A percentile compares a stretch with the other conserved stretches of the same genome.
Evolutionary conservation across 192 early-diverging fungal species (phyloP).

Genomic region (Backusella tuberculispora): DNA sequence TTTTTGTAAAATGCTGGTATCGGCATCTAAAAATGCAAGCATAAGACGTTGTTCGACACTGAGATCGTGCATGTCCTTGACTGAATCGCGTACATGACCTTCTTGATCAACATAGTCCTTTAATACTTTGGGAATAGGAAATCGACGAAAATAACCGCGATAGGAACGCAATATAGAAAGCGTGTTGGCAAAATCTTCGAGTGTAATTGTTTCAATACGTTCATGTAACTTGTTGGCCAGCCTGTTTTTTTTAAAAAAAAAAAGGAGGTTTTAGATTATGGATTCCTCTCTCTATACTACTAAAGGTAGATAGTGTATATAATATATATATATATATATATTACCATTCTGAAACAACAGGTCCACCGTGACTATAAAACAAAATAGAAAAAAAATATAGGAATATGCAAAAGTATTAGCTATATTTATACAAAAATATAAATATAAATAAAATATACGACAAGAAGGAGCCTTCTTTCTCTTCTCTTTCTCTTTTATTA

Average conservation of each 20-base stretch:
- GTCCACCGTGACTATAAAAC: conserved; percentile 39
- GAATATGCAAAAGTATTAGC: not conserved
- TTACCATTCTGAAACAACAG: conserved; percentile 44
- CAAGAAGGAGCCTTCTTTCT: not conserved
- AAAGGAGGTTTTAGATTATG: not conserved
- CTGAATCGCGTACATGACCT: conserved; percentile 8
- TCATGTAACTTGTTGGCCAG: conserved; percentile 55
- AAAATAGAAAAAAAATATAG: not conserved
- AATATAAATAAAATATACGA: not conserved
- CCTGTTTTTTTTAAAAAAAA: conserved; percentile 23
- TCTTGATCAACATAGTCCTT: conserved; percentile 25
- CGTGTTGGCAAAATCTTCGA: conserved; percentile 43
- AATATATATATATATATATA: not conserved
- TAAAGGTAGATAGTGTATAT: not conserved
- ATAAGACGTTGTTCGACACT: conserved; percentile 72
- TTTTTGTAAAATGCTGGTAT: conserved; percentile 47
- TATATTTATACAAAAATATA: not conserved
- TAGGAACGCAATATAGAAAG: conserved; percentile 44
- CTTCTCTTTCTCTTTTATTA: not conserved
- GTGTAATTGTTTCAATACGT: conserved; percentile 46
- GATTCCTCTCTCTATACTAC: not conserved
- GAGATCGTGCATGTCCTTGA: conserved; percentile 31
- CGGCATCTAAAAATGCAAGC: conserved; percentile 65
- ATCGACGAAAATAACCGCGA: conserved; percentile 53
- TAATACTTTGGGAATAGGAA: conserved; percentile 36